Evolutionary conservation across 2,329 filamentous ascomycete species (phyloP), one percentile per base, ranked within the genome.

Genomic region (Coniella lustricola): DNA sequence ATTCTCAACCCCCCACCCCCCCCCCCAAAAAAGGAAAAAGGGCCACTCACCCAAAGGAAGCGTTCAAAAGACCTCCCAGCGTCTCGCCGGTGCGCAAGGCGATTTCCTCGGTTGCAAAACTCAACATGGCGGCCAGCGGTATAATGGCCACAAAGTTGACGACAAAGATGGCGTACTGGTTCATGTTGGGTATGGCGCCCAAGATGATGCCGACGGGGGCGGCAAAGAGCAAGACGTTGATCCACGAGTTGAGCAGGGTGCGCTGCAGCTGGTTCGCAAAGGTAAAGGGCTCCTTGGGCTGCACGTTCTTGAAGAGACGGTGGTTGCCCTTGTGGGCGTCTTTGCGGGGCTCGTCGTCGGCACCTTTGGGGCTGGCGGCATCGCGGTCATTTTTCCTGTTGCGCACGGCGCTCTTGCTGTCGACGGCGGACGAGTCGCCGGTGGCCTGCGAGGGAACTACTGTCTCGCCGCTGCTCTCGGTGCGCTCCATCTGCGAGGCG

Each of bases 131-230:
- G 3, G 91, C 91, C 37, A 95, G 75, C 0, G 90, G 90, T 45
- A 95, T 83, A 57, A 95, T 95, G 52, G 90, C 91, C 55, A 96
- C 78, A 60, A 96, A 96, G 70, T 96, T 96, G 67, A 96, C 78
- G 48, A 90, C 79, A 60, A 96, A 96, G 40, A 93, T 73, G 29
- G 75, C 77, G 50, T 85, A 73, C 3, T 75, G 71, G 59, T 76
- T 72, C 44, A 85, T 68, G 10, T 63, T 58, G 4, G 60, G 55
- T 16, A 81, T 68, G 60, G 84, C 89, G 59, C 87, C 79, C 45
- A 91, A 64, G 2, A 78, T 85, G 59, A 95, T 88, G 50, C 90
- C 90, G 31, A 82, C 78, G 0, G 90, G 90, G 0, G 87, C 89
- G 18, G 84, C 81, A 14, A 95, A 45, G 18, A 95, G 71, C 21